Conservation (phyloP, 1,284 basidiomycete genomes). For the Cryptococcus sp. region DNA sequence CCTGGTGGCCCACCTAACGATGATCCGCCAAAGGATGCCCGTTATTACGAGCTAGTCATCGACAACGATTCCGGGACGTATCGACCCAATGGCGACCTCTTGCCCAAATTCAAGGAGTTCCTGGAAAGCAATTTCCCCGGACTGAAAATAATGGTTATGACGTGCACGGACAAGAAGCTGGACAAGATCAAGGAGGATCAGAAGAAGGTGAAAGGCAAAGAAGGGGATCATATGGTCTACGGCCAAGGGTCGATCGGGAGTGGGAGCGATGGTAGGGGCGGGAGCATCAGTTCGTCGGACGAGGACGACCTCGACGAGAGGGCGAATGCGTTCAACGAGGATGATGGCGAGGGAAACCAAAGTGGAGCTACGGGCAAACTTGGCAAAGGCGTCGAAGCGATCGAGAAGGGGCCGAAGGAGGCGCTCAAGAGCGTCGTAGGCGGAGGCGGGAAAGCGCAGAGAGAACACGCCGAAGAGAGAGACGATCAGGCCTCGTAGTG, state of each 20-base stretch:
- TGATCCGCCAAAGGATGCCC: slow-evolving; percentile 40
- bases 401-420: slow-evolving; percentile 23
- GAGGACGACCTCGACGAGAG: slow-evolving; percentile 35
- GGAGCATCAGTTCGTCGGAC: slow-evolving; percentile 37
- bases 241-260: slow-evolving; percentile 29
- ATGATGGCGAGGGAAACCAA: slow-evolving; percentile 1
- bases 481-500: slow-evolving; percentile 9
- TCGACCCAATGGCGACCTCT: slow-evolving; percentile 54
- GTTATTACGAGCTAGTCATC: slow-evolving; percentile 58
- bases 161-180: slow-evolving; percentile 61
- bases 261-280: slow-evolving; percentile 6
- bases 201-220: slow-evolving; percentile 33
- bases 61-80: slow-evolving; percentile 61
- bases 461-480: slow-evolving; percentile 13
- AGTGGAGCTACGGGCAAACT: slow-evolving; percentile 9
- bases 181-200: slow-evolving; percentile 46
- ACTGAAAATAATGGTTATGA: slow-evolving; percentile 61
- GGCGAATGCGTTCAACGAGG: slow-evolving; percentile 14
- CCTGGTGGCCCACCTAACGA: slow-evolving; percentile 31
- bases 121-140: slow-evolving; percentile 68
- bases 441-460: slow-evolving; percentile 10
- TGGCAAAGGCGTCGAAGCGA: slow-evolving; percentile 16
- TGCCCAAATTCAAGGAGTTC: slow-evolving; percentile 53
- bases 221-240: slow-evolving; percentile 36
- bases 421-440: slow-evolving; percentile 12